Percentiles rank a stretch among this genome's conserved stretches.
These are phyloP conservation scores for Tulasnella sp. DNA, from an alignment of 768 basidiomycete species.

Conservation along the genomic window DNA sequence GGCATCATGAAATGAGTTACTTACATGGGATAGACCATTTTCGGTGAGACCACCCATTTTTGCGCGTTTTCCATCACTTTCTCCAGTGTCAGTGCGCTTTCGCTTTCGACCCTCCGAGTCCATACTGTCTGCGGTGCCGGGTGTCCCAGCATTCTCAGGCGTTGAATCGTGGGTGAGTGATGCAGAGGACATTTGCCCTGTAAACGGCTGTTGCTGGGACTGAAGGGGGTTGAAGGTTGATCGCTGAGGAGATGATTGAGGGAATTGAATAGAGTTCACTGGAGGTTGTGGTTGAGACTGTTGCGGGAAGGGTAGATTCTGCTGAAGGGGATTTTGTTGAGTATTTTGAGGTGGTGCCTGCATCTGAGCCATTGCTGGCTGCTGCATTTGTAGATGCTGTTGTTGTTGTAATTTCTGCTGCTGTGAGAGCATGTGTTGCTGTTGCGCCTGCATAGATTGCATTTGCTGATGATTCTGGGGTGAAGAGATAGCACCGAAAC, in stretches of 20 bases:
- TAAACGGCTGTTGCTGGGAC: neutral
- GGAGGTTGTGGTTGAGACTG: too few relatives aligned
- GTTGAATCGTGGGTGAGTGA: neutral
- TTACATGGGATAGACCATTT: neutral
- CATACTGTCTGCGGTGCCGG: neutral
- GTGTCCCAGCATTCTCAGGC: neutral
- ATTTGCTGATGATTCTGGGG: too few relatives aligned
- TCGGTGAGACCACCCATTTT: constrained; percentile 44
- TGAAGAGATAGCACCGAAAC: too few relatives aligned
- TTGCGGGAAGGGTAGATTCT: too few relatives aligned
- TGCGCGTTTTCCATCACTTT: constrained; percentile 52
- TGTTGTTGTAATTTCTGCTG: too few relatives aligned
- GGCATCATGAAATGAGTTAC: constrained; percentile 6
- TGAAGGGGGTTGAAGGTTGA: neutral
- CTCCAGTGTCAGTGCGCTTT: constrained; percentile 48
- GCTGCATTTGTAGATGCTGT: neutral
- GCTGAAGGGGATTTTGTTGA: too few relatives aligned
- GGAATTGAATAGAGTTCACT: too few relatives aligned
- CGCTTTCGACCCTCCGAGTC: constrained; percentile 58
- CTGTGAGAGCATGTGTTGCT: neutral
- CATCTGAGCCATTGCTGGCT: too few relatives aligned
- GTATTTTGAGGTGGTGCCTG: too few relatives aligned
- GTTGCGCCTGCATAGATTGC: neutral
- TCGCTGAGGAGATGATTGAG: too few relatives aligned
- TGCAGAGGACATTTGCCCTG: constrained; percentile 6